phyloP scores from a whole-genome alignment of 228 moss, liverwort and hornwort species.

The Sphagnum fallax region DNA sequence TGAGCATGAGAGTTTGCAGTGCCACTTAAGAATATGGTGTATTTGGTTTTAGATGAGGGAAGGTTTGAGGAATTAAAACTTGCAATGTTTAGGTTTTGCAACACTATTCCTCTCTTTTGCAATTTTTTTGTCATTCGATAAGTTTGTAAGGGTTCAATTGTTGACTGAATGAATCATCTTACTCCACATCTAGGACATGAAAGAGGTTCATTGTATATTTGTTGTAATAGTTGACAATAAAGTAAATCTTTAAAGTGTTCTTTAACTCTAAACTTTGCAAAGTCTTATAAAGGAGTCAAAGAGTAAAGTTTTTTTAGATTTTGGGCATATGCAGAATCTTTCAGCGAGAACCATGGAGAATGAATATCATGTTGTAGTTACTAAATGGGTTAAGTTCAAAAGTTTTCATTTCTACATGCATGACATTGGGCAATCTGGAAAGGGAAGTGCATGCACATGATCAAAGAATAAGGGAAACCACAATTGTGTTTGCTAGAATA shows the following conservation, averaged over 20 bases:
- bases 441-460: constrained; percentile 21
- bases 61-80: constrained; percentile 41
- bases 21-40: constrained; percentile 49
- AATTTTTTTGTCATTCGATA: neutral
- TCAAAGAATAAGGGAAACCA: constrained; percentile 43
- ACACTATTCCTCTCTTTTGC: neutral
- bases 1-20: constrained; percentile 46
- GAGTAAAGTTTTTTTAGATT: neutral
- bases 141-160: neutral
- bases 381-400: neutral
- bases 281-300: neutral
- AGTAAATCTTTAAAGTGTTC: no score
- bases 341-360: neutral
- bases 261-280: no score
- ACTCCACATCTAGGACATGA: neutral
- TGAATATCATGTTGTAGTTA: neutral
- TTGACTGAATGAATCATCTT: neutral
- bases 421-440: constrained; percentile 35
- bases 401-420: constrained; percentile 2
- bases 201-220: neutral
- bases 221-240: neutral
- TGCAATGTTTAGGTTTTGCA: constrained; percentile 27
- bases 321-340: neutral
- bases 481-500: constrained; percentile 40
- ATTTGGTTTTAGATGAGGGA: constrained; percentile 34